These are phyloP conservation scores for Petunia hybrid DNA, from an alignment of 305 asterid genomes.

Conservation along the genomic window DNA sequence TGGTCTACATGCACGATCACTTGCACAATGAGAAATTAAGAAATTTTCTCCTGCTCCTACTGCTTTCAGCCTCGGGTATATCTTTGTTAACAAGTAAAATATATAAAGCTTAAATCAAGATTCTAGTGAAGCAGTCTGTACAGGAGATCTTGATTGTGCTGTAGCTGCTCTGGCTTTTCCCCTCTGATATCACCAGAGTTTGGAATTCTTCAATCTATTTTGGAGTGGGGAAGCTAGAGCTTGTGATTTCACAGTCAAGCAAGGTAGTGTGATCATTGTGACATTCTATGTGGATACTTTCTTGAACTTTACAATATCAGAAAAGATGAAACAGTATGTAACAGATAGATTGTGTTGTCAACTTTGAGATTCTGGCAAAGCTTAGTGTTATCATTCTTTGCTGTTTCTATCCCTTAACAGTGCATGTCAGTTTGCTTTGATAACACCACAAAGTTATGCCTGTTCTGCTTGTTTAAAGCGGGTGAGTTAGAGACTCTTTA, in stretches of 20 bases:
- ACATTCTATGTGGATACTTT: neutral
- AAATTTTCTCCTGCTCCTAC: neutral
- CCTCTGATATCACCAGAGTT: neutral
- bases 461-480: neutral
- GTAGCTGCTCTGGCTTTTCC: constrained; percentile 13
- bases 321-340: neutral
- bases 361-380: constrained; percentile 13
- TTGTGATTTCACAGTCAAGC: neutral
- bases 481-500: neutral
- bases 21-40: constrained; percentile 1
- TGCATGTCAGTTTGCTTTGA: constrained; percentile 9
- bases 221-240: constrained; percentile 1
- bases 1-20: constrained; percentile 28
- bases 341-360: neutral
- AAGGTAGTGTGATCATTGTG: neutral
- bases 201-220: neutral
- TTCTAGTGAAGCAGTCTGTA: constrained; percentile 4
- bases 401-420: constrained; percentile 8
- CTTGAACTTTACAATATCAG: constrained; percentile 6
- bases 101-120: neutral
- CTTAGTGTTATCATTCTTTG: constrained; percentile 13
- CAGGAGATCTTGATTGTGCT: neutral
- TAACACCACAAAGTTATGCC: neutral
- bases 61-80: neutral
- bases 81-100: constrained; percentile 19